Percentiles rank a stretch among this genome's conserved stretches.
Evolutionary conservation across 352 stramenopile genomes (phyloP).

Genomic region (Globisporangium uncinulatum): DNA sequence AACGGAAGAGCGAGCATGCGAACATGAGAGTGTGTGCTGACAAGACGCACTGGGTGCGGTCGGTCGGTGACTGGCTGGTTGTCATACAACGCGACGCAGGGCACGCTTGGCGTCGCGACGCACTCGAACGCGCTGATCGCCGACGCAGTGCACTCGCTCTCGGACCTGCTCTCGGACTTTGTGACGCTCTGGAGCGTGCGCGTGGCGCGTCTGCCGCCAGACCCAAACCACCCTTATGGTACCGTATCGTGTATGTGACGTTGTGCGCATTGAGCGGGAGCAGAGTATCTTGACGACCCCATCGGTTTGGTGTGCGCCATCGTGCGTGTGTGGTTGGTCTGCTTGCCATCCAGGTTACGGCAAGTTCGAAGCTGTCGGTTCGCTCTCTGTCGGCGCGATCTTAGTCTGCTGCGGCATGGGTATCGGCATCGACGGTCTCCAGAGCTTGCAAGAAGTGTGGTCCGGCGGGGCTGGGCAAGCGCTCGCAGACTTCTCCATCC

Average conservation of each 20-base stretch:
- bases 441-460: slow-evolving; percentile 70
- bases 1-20: not conserved
- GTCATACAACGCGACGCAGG: slow-evolving; percentile 21
- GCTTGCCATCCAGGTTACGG: slow-evolving; percentile 50
- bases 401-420: slow-evolving; percentile 65
- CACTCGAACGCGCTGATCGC: slow-evolving; percentile 92
- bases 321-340: not conserved
- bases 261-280: too few relatives aligned
- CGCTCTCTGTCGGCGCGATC: slow-evolving; percentile 81
- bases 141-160: slow-evolving; percentile 95
- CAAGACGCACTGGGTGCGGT: slow-evolving; percentile 14
- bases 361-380: slow-evolving; percentile 87
- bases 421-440: slow-evolving; percentile 70
- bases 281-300: not conserved
- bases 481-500: slow-evolving; percentile 32
- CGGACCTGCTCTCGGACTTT: slow-evolving; percentile 95
- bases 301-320: too few relatives aligned
- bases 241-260: not conserved
- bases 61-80: slow-evolving; percentile 11
- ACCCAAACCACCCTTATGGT: slow-evolving; percentile 90
- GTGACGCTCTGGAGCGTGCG: slow-evolving; percentile 94
- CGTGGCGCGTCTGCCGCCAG: slow-evolving; percentile 89
- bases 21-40: not conserved
- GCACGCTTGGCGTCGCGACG: slow-evolving; percentile 60
- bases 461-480: slow-evolving; percentile 17